Percentiles rank a stretch among this genome's conserved stretches.
phyloP scores from a whole-genome alignment of 1,284 basidiomycete species.

The Cryptococcus amylolentus region DNA sequence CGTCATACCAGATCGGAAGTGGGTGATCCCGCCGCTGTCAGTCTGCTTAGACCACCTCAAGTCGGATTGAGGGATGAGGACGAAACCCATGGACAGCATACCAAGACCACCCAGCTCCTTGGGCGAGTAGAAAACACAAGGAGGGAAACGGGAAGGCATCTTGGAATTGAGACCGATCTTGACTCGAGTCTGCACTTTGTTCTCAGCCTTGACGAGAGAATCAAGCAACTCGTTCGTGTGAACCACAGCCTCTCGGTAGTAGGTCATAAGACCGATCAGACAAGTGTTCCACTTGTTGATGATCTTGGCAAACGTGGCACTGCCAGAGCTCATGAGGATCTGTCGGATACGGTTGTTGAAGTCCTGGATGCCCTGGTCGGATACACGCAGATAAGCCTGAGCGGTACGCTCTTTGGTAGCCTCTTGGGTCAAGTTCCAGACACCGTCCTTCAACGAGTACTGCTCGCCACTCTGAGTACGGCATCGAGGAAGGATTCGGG shows the following conservation, averaged over 20 bases:
- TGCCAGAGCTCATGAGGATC: conserved; percentile 97
- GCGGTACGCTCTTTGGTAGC: conserved; percentile 96
- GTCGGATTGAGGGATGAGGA: conserved; percentile 95
- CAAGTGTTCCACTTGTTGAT: conserved; percentile 99
- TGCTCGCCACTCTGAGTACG: conserved; percentile 92
- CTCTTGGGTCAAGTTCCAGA: conserved; percentile 96
- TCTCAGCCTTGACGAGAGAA: conserved; percentile 91
- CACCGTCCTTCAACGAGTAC: conserved; percentile 92
- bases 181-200: conserved; percentile 98
- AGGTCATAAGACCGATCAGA: conserved; percentile 91
- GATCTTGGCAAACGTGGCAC: conserved; percentile 98
- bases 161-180: conserved; percentile 98
- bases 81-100: conserved; percentile 99
- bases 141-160: conserved; percentile 99
- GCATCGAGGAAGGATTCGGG: conserved; percentile 84
- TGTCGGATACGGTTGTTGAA: conserved; percentile 97
- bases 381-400: conserved; percentile 95
- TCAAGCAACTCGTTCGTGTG: conserved; percentile 95
- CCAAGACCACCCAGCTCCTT: conserved; percentile 96
- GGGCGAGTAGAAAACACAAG: conserved; percentile 90
- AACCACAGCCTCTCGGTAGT: conserved; percentile 98
- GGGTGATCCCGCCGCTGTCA: conserved; percentile 85
- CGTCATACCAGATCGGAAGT: conserved; percentile 96
- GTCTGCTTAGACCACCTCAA: conserved; percentile 98
- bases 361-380: conserved; percentile 91